Percentiles rank a stretch among this genome's conserved stretches.
phyloP scores from a whole-genome alignment of 371 early-diverging fungal genomes.

The Gilbertella persicaria region DNA sequence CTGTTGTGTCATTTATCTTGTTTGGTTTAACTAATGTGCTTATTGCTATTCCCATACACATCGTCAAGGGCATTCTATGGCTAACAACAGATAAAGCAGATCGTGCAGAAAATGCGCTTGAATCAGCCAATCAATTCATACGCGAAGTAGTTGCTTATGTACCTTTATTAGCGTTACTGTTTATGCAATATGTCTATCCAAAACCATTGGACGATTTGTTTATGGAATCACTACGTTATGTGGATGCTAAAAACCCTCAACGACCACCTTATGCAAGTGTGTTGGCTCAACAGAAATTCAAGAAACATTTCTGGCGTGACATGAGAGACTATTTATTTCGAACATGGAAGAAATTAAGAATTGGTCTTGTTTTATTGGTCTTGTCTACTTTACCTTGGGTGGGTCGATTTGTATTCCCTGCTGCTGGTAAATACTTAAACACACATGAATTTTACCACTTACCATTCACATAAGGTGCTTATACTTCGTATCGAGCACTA shows the following conservation, averaged over 20 bases:
- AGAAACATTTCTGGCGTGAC: slow-evolving; percentile 55
- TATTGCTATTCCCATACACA: slow-evolving; percentile 39
- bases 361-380: slow-evolving; percentile 46
- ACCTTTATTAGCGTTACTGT: slow-evolving; percentile 57
- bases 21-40: slow-evolving; percentile 42
- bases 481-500: slow-evolving; percentile 40
- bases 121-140: slow-evolving; percentile 15
- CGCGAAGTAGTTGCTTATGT: slow-evolving; percentile 48
- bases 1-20: slow-evolving; percentile 48
- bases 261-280: slow-evolving; percentile 49
- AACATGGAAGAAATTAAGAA: slow-evolving; percentile 53
- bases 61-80: slow-evolving; percentile 35
- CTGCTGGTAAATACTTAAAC: slow-evolving; percentile 42
- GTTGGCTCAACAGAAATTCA: slow-evolving; percentile 39
- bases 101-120: slow-evolving; percentile 26
- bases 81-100: slow-evolving; percentile 22
- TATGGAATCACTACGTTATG: slow-evolving; percentile 54
- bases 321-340: slow-evolving; percentile 49
- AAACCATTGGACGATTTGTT: slow-evolving; percentile 67
- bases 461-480: slow-evolving; percentile 36
- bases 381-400: slow-evolving; percentile 58
- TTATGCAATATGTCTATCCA: slow-evolving; percentile 67
- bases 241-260: slow-evolving; percentile 48
- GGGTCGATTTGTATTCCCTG: slow-evolving; percentile 61
- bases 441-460: neutral